phyloP scores from a whole-genome alignment of 1,284 basidiomycete genomes.

The Tilletia setariae region DNA sequence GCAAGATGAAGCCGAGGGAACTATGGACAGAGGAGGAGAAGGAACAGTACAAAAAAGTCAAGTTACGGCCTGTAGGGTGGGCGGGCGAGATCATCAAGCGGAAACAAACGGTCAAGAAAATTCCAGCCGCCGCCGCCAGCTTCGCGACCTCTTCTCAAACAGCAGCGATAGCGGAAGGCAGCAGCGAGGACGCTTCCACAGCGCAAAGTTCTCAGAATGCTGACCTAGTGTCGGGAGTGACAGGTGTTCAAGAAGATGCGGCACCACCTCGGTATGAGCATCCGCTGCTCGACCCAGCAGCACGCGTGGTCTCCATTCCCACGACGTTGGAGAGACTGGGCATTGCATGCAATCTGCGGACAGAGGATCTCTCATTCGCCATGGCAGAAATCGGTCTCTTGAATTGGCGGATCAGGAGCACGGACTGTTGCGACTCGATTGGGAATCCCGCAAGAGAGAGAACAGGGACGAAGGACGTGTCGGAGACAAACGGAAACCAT shows the following conservation, averaged over 20 bases:
- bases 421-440: background rate
- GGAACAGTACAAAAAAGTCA: conserved; percentile 9
- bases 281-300: conserved; percentile 23
- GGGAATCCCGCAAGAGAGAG: background rate
- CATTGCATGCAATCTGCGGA: conserved; percentile 72
- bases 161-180: conserved; percentile 20
- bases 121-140: conserved; percentile 17
- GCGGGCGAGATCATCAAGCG: conserved; percentile 1
- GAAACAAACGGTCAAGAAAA: background rate
- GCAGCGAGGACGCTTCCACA: background rate
- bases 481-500: background rate
- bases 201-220: conserved; percentile 15
- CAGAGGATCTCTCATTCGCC: conserved; percentile 83
- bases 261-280: background rate
- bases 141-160: too few species aligned
- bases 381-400: conserved; percentile 81
- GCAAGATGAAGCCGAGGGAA: conserved; percentile 10
- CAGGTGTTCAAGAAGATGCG: conserved; percentile 14
- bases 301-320: conserved; percentile 22
- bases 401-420: conserved; percentile 48
- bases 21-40: conserved; percentile 6
- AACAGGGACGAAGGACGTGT: conserved; percentile 5
- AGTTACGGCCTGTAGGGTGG: background rate
- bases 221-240: conserved; percentile 15
- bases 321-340: conserved; percentile 62